These are phyloP conservation scores for Populus trichocarpa DNA, from an alignment of 441 rosid genomes.

Conservation along the genomic window DNA sequence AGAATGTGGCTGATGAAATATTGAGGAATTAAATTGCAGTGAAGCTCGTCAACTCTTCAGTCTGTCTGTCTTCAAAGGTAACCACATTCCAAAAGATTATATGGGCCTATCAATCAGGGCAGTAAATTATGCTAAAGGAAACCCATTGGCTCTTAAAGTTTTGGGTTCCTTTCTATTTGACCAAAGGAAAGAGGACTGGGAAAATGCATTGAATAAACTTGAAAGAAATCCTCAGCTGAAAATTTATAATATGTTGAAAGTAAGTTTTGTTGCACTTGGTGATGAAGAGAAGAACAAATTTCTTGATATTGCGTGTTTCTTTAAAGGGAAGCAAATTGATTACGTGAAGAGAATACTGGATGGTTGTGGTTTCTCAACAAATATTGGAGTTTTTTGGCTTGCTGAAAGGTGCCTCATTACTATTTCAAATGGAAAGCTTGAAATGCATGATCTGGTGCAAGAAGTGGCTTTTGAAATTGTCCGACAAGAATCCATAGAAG, in stretches of 20 bases:
- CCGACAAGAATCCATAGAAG: not conserved
- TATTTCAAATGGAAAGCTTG: not conserved
- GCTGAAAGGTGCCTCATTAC: too few species aligned
- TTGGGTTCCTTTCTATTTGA: constrained; percentile 15
- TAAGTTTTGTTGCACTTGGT: constrained; percentile 4
- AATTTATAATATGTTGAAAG: constrained; percentile 1
- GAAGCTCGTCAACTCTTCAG: too few species aligned
- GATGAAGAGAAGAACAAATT: constrained; percentile 23
- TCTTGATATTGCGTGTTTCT: constrained; percentile 42
- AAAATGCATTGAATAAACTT: not conserved
- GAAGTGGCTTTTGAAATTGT: constrained; percentile 36
- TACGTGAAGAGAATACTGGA: too few species aligned
- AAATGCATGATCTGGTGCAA: constrained; percentile 38
- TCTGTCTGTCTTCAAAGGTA: constrained; percentile 1
- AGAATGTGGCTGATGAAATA: too few species aligned
- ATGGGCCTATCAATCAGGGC: not conserved
- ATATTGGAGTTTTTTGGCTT: too few species aligned
- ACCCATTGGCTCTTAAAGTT: constrained; percentile 18
- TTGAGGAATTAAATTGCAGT: too few species aligned
- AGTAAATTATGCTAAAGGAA: constrained; percentile 3
- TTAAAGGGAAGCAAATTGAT: constrained; percentile 8
- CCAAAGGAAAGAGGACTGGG: not conserved
- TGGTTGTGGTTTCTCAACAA: too few species aligned
- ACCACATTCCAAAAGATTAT: not conserved
- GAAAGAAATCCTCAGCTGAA: not conserved